A percentile compares a stretch with the other conserved stretches of the same genome.
These are phyloP conservation scores for Ustilago curta DNA, from an alignment of 1,284 basidiomycete species.

Conservation along the genomic window DNA sequence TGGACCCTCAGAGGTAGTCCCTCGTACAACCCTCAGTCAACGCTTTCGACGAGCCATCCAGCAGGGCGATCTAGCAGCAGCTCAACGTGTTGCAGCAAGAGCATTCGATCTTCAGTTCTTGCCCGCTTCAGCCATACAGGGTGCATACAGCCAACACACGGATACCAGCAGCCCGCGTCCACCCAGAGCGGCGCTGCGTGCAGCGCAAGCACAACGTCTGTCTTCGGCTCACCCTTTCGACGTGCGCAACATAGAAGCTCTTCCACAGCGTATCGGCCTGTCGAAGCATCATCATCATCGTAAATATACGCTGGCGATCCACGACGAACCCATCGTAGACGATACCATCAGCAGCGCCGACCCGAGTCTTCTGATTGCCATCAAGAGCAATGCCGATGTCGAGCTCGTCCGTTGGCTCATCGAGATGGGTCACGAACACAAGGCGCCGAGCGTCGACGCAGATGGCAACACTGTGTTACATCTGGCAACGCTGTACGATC, in stretches of 20 bases:
- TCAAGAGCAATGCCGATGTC: conserved; percentile 51
- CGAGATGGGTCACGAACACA: conserved; percentile 60
- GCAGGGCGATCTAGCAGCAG: conserved; percentile 43
- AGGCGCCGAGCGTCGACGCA: conserved; percentile 33
- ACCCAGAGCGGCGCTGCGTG: conserved; percentile 29
- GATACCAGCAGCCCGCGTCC: conserved; percentile 3
- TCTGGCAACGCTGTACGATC: conserved; percentile 52
- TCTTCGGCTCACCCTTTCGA: conserved; percentile 43
- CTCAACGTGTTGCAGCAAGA: conserved; percentile 39
- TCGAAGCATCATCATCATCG: conserved; percentile 30
- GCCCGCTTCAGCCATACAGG: not conserved
- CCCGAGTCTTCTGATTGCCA: conserved; percentile 51
- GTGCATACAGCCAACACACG: not conserved
- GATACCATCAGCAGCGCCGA: conserved; percentile 10
- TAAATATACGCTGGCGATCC: conserved; percentile 38
- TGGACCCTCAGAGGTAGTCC: conserved; percentile 10
- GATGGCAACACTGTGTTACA: conserved; percentile 51
- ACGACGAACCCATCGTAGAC: conserved; percentile 18
- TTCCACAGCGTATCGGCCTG: conserved; percentile 5
- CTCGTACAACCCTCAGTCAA: conserved; percentile 48
- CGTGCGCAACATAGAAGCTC: conserved; percentile 39
- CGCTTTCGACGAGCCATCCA: conserved; percentile 56
- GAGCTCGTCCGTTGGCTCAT: conserved; percentile 63
- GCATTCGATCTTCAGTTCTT: conserved; percentile 35
- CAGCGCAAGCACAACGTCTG: conserved; percentile 35